These are phyloP conservation scores for Anthoceros angustus DNA, from an alignment of 225 moss, liverwort and hornwort genomes.

Conservation along the genomic window DNA sequence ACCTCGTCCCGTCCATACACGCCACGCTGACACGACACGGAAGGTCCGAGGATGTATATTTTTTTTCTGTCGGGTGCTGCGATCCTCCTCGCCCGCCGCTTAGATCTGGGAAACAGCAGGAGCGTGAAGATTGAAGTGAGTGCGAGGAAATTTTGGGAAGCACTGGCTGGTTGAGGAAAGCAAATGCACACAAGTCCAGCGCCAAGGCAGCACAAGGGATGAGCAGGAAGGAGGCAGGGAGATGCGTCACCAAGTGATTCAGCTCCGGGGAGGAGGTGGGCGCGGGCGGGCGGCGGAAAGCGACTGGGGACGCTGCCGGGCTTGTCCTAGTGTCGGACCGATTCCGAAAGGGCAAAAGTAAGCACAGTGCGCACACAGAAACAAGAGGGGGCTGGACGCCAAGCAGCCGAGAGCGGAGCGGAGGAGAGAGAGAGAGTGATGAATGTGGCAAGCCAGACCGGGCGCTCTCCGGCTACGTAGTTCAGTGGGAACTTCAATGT, in stretches of 20 bases:
- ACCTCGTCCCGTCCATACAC: too few relatives aligned
- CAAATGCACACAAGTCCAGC: not conserved
- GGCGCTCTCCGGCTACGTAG: not conserved
- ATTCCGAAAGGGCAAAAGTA: too few relatives aligned
- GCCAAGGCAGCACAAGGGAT: not conserved
- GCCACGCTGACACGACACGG: too few relatives aligned
- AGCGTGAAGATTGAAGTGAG: not conserved
- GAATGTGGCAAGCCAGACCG: not conserved
- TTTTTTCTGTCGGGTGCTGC: too few relatives aligned
- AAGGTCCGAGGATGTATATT: too few relatives aligned
- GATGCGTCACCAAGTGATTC: not conserved
- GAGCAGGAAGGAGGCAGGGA: not conserved
- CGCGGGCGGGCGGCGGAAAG: not conserved
- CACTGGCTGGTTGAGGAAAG: not conserved
- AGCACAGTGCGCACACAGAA: too few relatives aligned
- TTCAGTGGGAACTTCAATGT: too few relatives aligned
- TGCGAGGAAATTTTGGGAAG: not conserved
- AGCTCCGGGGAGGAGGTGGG: not conserved
- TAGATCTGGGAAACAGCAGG: too few relatives aligned
- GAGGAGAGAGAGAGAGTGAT: not conserved
- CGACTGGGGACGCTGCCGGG: not conserved
- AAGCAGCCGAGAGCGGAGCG: not conserved
- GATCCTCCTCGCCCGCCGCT: too few relatives aligned
- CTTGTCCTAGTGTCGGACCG: too few relatives aligned
- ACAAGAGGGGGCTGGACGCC: not conserved